These are phyloP conservation scores for Chaetomiaceae sp. DNA, from an alignment of 2,329 filamentous ascomycete genomes.

Conservation along the genomic window DNA sequence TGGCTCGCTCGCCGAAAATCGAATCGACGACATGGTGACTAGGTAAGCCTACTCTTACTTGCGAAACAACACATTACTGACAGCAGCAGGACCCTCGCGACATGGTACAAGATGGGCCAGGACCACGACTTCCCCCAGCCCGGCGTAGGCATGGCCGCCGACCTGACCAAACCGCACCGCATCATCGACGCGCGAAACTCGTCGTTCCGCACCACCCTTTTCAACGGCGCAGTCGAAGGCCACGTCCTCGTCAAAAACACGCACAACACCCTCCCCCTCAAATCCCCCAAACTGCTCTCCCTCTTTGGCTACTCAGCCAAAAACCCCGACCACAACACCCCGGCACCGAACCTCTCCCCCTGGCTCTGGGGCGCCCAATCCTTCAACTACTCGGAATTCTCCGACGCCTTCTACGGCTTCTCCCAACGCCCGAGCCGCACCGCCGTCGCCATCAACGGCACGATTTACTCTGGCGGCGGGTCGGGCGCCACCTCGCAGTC, in stretches of 20 bases:
- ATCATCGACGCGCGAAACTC: conserved; percentile 53
- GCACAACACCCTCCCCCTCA: conserved; percentile 51
- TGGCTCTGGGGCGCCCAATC: conserved; percentile 41
- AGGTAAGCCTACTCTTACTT: conserved; percentile 25
- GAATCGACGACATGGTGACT: conserved; percentile 59
- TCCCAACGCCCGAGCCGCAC: conserved; percentile 18
- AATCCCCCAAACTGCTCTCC: conserved; percentile 47
- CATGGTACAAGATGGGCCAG: conserved; percentile 55
- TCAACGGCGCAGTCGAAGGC: conserved; percentile 58
- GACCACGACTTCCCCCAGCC: conserved; percentile 43
- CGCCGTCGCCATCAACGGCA: conserved; percentile 40
- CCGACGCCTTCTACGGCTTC: conserved; percentile 29
- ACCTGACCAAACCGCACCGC: conserved; percentile 46
- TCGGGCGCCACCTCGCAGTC: conserved; percentile 39
- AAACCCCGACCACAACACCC: conserved; percentile 41
- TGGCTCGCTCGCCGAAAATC: conserved; percentile 50
- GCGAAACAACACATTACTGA: not conserved
- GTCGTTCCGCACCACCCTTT: conserved; percentile 37
- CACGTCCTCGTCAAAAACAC: conserved; percentile 62
- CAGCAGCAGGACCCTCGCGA: conserved; percentile 40
- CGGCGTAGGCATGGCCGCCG: conserved; percentile 48
- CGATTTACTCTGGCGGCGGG: conserved; percentile 42
- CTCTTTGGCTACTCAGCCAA: conserved; percentile 59
- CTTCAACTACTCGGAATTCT: conserved; percentile 32
- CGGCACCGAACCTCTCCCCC: conserved; percentile 33